Base-by-base conservation (phyloP, 768 basidiomycete species). In the Mycena kentingensis region DNA sequence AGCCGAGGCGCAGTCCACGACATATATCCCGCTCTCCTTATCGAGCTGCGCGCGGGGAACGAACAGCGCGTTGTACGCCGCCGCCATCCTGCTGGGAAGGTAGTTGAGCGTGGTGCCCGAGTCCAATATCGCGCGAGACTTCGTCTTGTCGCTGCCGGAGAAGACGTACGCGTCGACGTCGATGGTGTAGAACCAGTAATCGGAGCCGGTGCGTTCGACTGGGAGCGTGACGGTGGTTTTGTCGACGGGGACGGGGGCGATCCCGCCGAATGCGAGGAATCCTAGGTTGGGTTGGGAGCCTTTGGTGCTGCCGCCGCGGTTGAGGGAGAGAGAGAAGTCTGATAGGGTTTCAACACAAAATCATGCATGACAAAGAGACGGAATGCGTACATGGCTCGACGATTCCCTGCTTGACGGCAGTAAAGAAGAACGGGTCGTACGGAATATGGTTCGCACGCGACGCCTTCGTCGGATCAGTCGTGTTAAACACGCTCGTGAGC, bases 191-290 rank as follows among this genome's bases (percentile, higher is more conserved):
- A 29, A 58, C 22, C 51, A 58, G 12, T 44, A 52, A 12, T 28
- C 24, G 11, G 45, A 31, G 26, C 36, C 32, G 1, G 37, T 18
- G 24, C 48, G 54, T 37, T 60, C 52, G 19, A 63, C 36, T 2
- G 60, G 44, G 31, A 62, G 49, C 18, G 60, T 60, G n/a, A 48
- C 46, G 13, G 51, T 18, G 5, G 52, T 60, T 21, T 46, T 42
- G 22, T 46, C 55, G 11, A 62, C 52, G 2, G 44, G 21, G 28
- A 64, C 63, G 21, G 58, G 52, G 16, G 63, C 55, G 26, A 64
- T 62, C 6, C 63, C 61, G n/a, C 63, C 61, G 45, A 64, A 64
- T 3, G 63, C 34, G 38, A 64, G 58, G 47, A 54, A 49, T 13
- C 63, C 61, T 12, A 62, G 55, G 34, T 62, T 51, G 6, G 58